Evolutionary conservation across 306 rosid genomes (phyloP).

Genomic region (Medicago lupulina): DNA sequence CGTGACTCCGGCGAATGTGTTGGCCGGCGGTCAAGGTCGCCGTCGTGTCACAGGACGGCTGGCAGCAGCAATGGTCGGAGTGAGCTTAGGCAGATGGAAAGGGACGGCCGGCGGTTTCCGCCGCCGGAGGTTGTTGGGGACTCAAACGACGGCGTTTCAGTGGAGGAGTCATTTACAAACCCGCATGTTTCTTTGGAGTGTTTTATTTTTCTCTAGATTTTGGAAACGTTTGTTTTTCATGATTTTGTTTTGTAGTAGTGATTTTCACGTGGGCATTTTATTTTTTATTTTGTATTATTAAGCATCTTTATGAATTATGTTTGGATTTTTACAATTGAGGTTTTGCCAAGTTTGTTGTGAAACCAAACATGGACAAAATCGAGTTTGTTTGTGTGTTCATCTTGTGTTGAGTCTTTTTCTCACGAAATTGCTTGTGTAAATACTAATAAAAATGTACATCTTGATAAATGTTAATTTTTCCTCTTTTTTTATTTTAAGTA

Average conservation of each 20-base stretch:
- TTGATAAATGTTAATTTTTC: neutral
- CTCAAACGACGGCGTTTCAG: constrained; percentile 41
- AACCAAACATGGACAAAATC: neutral
- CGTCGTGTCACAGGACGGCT: constrained; percentile 59
- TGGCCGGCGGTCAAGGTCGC: constrained; percentile 64
- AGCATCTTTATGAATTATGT: neutral
- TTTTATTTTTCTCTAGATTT: constrained; percentile 84
- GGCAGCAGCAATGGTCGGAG: constrained; percentile 39
- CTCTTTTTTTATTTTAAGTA: neutral
- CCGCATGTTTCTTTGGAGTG: constrained; percentile 86
- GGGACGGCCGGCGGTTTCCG: constrained; percentile 35
- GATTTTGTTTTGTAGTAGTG: constrained; percentile 17
- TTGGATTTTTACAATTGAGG: constrained; percentile 1
- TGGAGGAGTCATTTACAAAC: constrained; percentile 72
- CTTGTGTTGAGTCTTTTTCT: neutral
- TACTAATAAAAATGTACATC: neutral
- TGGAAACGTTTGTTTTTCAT: constrained; percentile 17
- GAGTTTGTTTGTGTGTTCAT: neutral
- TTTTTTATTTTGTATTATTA: neutral
- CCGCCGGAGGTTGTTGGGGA: constrained; percentile 33
- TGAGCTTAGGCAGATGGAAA: constrained; percentile 48
- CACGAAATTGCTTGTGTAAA: neutral
- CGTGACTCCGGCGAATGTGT: constrained; percentile 53
- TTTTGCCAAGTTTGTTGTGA: neutral
- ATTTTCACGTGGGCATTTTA: constrained; percentile 24